phyloP scores from a whole-genome alignment of 164 flowering plant genomes.

The Dillenia suffruticosa region DNA sequence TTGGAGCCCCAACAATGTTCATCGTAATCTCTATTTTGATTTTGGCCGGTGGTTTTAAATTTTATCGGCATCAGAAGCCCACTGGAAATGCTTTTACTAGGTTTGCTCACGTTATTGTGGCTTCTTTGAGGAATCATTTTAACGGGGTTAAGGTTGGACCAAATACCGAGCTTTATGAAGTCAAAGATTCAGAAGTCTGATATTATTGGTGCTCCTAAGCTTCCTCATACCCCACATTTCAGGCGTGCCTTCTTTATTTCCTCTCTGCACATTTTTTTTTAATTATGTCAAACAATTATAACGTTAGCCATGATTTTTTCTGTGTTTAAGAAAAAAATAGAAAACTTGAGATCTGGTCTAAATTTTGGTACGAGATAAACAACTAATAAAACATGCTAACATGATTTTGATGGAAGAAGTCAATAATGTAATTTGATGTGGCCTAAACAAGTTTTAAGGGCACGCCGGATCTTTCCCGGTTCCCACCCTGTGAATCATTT shows the following conservation, averaged over 20 bases:
- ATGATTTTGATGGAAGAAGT: too few species aligned
- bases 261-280: too few species aligned
- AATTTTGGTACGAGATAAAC: too few species aligned
- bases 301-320: too few species aligned
- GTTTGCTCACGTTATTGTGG: slow-evolving; percentile 58
- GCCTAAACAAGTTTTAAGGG: too few species aligned
- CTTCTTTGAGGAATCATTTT: slow-evolving; percentile 36
- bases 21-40: slow-evolving; percentile 36
- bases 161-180: slow-evolving; percentile 40
- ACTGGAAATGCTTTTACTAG: slow-evolving; percentile 71
- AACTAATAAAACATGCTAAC: too few species aligned
- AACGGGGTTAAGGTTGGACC: slow-evolving; percentile 25
- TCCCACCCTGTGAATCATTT: too few species aligned
- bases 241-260: slow-evolving; percentile 23
- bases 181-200: slow-evolving; percentile 41
- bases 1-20: slow-evolving; percentile 41
- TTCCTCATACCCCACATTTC: slow-evolving; percentile 45
- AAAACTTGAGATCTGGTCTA: too few species aligned
- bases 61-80: slow-evolving; percentile 63
- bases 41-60: slow-evolving; percentile 28
- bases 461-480: too few species aligned
- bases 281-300: too few species aligned
- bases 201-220: slow-evolving; percentile 55
- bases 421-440: too few species aligned
- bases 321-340: too few species aligned